Evolutionary conservation across 345 rosid species (phyloP).

Genomic region (Laguncularia racemosa): DNA sequence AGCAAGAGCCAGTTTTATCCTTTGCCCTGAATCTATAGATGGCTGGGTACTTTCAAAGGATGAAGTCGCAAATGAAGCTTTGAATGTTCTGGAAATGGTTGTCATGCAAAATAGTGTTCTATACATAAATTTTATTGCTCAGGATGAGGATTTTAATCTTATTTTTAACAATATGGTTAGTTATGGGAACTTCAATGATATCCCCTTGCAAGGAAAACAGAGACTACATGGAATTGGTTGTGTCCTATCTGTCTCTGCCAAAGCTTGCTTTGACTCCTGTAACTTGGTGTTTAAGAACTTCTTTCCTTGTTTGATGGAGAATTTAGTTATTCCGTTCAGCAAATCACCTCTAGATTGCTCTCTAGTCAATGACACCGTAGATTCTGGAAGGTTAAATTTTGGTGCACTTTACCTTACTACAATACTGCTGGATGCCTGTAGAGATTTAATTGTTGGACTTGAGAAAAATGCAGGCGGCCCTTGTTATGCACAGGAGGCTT

Average conservation of each 20-base stretch:
- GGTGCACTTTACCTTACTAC: slow-evolving; percentile 68
- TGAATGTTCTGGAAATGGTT: slow-evolving; percentile 45
- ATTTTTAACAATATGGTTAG: slow-evolving; percentile 41
- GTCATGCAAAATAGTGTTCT: slow-evolving; percentile 41
- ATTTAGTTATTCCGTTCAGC: slow-evolving; percentile 37
- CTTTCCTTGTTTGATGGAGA: slow-evolving; percentile 48
- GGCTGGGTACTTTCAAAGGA: slow-evolving; percentile 29
- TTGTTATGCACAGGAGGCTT: slow-evolving; percentile 30
- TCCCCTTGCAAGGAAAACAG: slow-evolving; percentile 45
- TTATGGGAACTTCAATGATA: slow-evolving; percentile 31
- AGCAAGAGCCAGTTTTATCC: slow-evolving; percentile 24
- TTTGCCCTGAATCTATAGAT: slow-evolving; percentile 38
- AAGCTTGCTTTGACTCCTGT: slow-evolving; percentile 57
- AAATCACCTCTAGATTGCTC: slow-evolving; percentile 22
- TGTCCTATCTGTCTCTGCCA: slow-evolving; percentile 59
- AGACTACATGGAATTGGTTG: slow-evolving; percentile 50
- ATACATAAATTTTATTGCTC: slow-evolving; percentile 41
- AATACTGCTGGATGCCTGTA: slow-evolving; percentile 63
- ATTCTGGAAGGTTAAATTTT: slow-evolving; percentile 31
- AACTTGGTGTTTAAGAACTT: slow-evolving; percentile 42
- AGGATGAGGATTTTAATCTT: slow-evolving; percentile 48
- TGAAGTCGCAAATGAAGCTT: slow-evolving; percentile 56
- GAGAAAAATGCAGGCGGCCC: slow-evolving; percentile 15
- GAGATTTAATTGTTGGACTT: slow-evolving; percentile 38
- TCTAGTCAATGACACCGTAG: slow-evolving; percentile 16